Conservation (phyloP, 2,329 filamentous ascomycete genomes). For the Ceratocystis destructans region DNA sequence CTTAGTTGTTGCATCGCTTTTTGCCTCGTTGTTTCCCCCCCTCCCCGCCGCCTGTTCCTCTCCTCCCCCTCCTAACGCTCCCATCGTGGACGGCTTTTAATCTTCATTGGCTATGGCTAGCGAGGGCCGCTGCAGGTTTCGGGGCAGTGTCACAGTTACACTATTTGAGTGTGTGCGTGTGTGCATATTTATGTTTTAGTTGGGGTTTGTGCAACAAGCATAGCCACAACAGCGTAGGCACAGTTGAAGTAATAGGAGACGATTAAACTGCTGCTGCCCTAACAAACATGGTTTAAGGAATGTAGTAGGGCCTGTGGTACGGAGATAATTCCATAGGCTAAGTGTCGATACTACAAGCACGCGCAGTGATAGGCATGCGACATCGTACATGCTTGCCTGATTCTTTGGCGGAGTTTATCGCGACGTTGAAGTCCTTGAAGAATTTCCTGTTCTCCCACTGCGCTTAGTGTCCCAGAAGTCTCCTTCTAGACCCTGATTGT, state of each 20-base stretch:
- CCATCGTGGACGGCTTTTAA: not conserved
- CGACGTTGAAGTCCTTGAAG: no score
- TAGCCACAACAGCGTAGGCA: not conserved
- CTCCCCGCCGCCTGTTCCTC: not conserved
- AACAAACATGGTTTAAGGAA: not conserved
- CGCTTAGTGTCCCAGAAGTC: no score
- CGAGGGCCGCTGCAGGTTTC: slow-evolving; percentile 14
- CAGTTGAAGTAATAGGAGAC: not conserved
- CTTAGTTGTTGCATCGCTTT: not conserved
- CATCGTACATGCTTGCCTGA: no score
- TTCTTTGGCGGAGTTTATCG: no score
- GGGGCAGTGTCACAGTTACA: slow-evolving; percentile 1
- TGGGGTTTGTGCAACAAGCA: slow-evolving; percentile 6
- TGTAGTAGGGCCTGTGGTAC: no score
- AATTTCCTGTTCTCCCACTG: no score
- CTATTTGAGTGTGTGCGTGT: not conserved
- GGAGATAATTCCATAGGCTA: no score
- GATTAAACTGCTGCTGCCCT: not conserved
- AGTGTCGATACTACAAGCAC: no score
- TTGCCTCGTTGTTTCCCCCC: not conserved
- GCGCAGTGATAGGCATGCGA: no score
- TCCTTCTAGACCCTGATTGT: not conserved
- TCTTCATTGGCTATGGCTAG: slow-evolving; percentile 9
- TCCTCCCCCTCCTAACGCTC: not conserved
- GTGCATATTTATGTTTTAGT: not conserved